Evolutionary conservation across 495 filamentous ascomycete species (phyloP), one percentile per base, ranked within the genome.

Genomic region (Acidiella bohemica): DNA sequence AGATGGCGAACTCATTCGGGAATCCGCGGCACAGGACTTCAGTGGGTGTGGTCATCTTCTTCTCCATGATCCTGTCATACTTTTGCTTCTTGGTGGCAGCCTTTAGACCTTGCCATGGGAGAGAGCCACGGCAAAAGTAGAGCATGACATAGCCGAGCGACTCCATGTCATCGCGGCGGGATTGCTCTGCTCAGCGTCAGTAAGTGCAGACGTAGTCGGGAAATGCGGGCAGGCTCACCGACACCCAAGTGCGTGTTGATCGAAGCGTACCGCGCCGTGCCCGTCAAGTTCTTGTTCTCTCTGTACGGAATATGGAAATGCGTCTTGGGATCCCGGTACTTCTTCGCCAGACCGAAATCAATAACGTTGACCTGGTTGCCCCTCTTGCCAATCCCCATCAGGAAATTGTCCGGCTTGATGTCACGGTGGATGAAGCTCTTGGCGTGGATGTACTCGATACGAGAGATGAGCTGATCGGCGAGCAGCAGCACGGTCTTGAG

Each of bases 21-120:
- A 99, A 96, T 39, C 87, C 90, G 60, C 90, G 85, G 77, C 92
- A 99, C 20, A 99, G 84, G 28, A 96, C 90, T 57, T 99, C 92
- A 52, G 92, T 99, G 13, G 92, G 90, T 5, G 92, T 99, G 8
- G 90, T 99, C 92, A 99, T 96, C 81, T 99, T 99, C 78, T 99
- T 99, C 72, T 99, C 92, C 92, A 96, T 99, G 66, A 99, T 99
- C 37, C 92, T 79, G 65, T 99, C 92, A 57, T 99, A 96, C 67
- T 96, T 99, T 71, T 99, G 90, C 79, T 99, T 96, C 76, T 99
- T 96, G 39, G 92, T 99, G 51, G 92, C 92, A 70, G 92, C 92
- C 76, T 99, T 99, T 33, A 99, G 71, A 27, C 92, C 92, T 68
- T 99, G 92, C 92, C 92, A 99, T 43, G 92, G 90, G 35, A 99